These are phyloP conservation scores for Neurospora sp. DNA, from an alignment of 495 filamentous ascomycete species.

Conservation along the genomic window DNA sequence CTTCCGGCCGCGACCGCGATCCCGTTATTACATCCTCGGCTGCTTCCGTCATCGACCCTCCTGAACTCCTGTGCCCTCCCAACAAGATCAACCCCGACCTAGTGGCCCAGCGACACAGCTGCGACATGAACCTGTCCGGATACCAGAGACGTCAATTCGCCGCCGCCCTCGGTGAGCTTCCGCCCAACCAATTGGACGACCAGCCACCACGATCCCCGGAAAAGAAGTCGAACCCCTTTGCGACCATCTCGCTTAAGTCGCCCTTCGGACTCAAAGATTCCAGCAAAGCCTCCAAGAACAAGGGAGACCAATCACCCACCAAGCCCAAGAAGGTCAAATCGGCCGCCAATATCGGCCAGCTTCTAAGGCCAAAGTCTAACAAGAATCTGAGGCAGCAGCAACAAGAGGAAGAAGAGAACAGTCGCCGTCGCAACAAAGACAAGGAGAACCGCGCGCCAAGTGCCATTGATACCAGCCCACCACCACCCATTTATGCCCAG, in stretches of 20 bases:
- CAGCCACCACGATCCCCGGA: constrained; percentile 30
- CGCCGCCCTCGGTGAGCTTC: constrained; percentile 39
- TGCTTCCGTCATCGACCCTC: neutral
- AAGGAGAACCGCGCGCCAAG: constrained; percentile 65
- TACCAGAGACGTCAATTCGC: constrained; percentile 23
- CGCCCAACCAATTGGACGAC: constrained; percentile 37
- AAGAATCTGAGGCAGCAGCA: constrained; percentile 39
- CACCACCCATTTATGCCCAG: constrained; percentile 71
- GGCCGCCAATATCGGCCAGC: constrained; percentile 61
- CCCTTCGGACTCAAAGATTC: constrained; percentile 38
- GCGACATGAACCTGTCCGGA: constrained; percentile 12
- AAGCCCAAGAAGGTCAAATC: constrained; percentile 81
- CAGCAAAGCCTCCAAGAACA: constrained; percentile 34
- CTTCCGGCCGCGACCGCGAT: neutral
- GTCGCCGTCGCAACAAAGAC: constrained; percentile 41
- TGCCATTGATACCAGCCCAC: constrained; percentile 21
- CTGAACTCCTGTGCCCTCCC: neutral
- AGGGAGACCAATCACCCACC: constrained; percentile 25
- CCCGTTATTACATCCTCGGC: neutral
- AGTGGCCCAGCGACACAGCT: neutral
- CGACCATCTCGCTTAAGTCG: constrained; percentile 56
- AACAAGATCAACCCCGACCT: constrained; percentile 8
- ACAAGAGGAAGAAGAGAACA: constrained; percentile 27
- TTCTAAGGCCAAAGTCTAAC: constrained; percentile 50
- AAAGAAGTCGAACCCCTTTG: constrained; percentile 50